Conservation (phyloP, 371 early-diverging fungal species). For the Mucor ambiguus region DNA sequence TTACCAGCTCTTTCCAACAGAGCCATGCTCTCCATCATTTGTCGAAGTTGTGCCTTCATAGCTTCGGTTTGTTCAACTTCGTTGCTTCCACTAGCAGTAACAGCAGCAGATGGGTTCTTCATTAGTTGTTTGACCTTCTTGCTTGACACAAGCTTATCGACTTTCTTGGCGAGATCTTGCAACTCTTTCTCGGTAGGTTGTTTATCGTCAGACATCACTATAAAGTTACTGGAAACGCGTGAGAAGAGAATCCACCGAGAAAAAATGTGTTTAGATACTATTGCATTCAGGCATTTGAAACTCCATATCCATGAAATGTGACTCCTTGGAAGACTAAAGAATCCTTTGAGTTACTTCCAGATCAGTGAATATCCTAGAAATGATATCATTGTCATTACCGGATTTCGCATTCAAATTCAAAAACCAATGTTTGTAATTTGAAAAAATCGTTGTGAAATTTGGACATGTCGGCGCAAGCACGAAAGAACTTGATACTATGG, state of each 20-base stretch:
- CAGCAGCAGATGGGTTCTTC: constrained; percentile 12
- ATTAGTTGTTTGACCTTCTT: constrained; percentile 14
- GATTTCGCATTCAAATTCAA: too few relatives aligned
- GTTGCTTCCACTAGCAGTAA: background rate
- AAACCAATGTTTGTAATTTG: too few relatives aligned
- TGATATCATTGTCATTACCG: background rate
- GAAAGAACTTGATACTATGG: too few relatives aligned
- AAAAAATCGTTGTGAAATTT: too few relatives aligned
- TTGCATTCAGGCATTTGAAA: background rate
- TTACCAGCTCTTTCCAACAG: constrained; percentile 34
- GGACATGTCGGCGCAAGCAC: too few relatives aligned
- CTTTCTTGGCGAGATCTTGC: constrained; percentile 30
- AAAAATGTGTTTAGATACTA: background rate
- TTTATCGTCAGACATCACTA: constrained; percentile 15
- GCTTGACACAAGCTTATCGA: constrained; percentile 27
- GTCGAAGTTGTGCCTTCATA: constrained; percentile 36
- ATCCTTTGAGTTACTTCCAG: background rate
- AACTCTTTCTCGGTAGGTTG: constrained; percentile 34
- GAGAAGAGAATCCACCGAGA: background rate
- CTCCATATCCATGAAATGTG: constrained; percentile 2
- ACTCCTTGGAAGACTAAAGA: background rate
- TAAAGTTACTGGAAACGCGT: background rate
- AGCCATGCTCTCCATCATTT: constrained; percentile 45
- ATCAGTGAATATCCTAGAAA: background rate
- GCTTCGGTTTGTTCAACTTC: constrained; percentile 20